Evolutionary conservation across 371 early-diverging fungal species (phyloP), one percentile per base, ranked within the genome.

Genomic region (Mortierella sp.): DNA sequence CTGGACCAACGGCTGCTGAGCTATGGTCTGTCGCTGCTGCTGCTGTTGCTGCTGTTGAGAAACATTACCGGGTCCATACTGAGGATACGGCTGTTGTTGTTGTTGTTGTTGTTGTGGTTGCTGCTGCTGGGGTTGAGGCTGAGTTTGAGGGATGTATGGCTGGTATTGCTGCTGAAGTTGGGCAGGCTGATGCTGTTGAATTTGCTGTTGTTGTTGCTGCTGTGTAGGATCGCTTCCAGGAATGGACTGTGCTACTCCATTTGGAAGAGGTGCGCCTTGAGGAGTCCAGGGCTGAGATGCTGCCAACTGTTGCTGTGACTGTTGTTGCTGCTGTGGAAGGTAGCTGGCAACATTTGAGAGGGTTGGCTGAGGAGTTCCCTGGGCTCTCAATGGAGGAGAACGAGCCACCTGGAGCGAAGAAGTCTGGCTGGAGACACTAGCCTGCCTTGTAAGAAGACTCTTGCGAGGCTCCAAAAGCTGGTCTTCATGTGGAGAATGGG

Each of bases 351-450:
- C 50, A 45, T 67, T 77, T 7, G 77, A 34, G 22, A 77, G 44
- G 6, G 77, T 37, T 14, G 73, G 34, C 31, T 77, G 77, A 29
- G 66, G 11, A 11, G 45, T 26, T 4, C 64, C 50, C 34, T 77
- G 55, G 26, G 26, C 70, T n/a, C 48, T 52, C 37, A 65, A 24
- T 22, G 74, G 1, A 8, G 82, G 77, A 2, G 82, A 71, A 2
- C 58, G 53, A 7, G 77, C 29, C 3, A 50, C 41, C 4, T 70
- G 65, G n/a, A 47, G 66, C 19, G 74, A 74, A 0, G 81, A 81
- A 7, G 78, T 29, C 48, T 77, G 82, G 29, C 82, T 82, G 0
- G 82, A 82, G 8, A 74, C 64, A 47, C 82, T 82, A 8, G 74
- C 11, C 39, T 77, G 71, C 14, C 81, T 69, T 34, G 47, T 64